A percentile compares a stretch with the other conserved stretches of the same genome.
phyloP scores from a whole-genome alignment of 108 stramenopile species.

The Aurantiochytrium sp. region DNA sequence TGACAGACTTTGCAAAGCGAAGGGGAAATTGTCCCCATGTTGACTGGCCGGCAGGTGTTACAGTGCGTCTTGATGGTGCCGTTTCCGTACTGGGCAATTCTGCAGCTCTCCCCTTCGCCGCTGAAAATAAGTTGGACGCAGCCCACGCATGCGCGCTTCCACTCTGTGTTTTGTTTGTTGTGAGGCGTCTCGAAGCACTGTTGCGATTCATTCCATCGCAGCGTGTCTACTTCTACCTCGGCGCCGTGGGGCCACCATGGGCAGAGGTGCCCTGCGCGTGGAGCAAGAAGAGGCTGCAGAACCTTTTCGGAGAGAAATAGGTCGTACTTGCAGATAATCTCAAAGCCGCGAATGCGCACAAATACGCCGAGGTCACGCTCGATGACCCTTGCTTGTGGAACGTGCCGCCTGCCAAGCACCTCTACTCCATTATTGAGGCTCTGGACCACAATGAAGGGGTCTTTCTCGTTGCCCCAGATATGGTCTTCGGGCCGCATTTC shows the following conservation, averaged over 20 bases:
- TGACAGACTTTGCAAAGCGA: background rate
- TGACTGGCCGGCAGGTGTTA: background rate
- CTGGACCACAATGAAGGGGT: too few species aligned
- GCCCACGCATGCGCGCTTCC: conserved; percentile 4
- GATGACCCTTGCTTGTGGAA: too few species aligned
- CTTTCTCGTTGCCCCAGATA: too few species aligned
- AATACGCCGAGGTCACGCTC: background rate
- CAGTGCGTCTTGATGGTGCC: background rate
- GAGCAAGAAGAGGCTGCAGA: background rate
- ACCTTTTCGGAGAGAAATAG: background rate
- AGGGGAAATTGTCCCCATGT: background rate
- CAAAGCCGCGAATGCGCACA: background rate
- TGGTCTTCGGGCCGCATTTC: too few species aligned
- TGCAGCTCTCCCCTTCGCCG: background rate
- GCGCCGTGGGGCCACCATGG: background rate
- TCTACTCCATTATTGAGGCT: too few species aligned
- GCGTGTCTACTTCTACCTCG: background rate
- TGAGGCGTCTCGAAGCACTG: background rate
- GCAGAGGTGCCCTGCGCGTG: background rate
- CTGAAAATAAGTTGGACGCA: background rate
- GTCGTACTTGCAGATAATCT: background rate
- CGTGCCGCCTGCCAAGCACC: too few species aligned
- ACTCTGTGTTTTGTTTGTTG: background rate
- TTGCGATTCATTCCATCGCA: background rate
- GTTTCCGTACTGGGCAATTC: background rate